Evolutionary conservation across 2,329 filamentous ascomycete species (phyloP).

Genomic region (Arachnomyces sp.): DNA sequence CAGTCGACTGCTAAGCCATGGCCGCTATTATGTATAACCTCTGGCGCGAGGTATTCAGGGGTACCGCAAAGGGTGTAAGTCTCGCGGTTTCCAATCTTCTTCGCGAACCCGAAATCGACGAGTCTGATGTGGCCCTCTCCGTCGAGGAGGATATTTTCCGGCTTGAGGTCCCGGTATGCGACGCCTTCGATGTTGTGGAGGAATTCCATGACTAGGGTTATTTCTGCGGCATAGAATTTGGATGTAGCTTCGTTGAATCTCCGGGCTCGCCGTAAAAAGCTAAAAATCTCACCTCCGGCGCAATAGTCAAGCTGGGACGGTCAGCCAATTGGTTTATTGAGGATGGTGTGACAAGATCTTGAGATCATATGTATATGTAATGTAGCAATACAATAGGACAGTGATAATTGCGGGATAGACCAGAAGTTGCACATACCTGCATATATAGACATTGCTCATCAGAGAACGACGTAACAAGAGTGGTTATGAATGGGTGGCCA

Average conservation of each 20-base stretch:
- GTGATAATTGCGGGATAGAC: neutral
- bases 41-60: conserved; percentile 58
- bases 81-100: conserved; percentile 49
- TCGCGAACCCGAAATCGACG: conserved; percentile 61
- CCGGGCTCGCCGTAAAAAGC: conserved; percentile 53
- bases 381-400: neutral
- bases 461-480: conserved; percentile 56
- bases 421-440: conserved; percentile 31
- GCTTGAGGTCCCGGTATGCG: conserved; percentile 58
- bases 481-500: conserved; percentile 59
- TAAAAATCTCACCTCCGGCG: conserved; percentile 60
- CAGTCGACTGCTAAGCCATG: conserved; percentile 60
- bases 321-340: conserved; percentile 12
- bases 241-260: conserved; percentile 56
- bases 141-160: conserved; percentile 59
- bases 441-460: conserved; percentile 52
- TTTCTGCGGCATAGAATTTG: conserved; percentile 59
- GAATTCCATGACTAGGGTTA: conserved; percentile 56
- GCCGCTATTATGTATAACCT: conserved; percentile 58
- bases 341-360: neutral
- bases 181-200: conserved; percentile 57
- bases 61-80: conserved; percentile 61
- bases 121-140: conserved; percentile 57
- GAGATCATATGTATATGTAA: neutral
- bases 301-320: conserved; percentile 52